Base-by-base conservation (phyloP, 140 eudicot species). In the Ambrosia hybrid region DNA sequence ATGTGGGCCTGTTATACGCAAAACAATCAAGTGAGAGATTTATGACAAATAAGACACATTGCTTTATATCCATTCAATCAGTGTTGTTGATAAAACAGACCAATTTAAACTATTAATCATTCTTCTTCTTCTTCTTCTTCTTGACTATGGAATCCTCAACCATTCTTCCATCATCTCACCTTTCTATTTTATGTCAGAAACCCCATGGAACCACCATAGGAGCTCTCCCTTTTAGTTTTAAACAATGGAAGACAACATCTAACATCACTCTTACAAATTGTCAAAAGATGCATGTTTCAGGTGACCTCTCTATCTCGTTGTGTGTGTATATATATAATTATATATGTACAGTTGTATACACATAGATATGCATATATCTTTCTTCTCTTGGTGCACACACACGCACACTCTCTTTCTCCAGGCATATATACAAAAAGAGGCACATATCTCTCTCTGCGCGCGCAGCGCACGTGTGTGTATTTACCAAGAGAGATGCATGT, bases 221-320 rank as follows among this genome's bases (percentile, higher is more conserved):
- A 73, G 56, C 78, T 81, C 71, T 51, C 70, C 86, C 86, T 45
- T 77, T 74, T n/a, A 84, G 43, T 51, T 79, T 76, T 26, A 84
- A 72, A 67, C 91, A 77, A 70, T 65, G 83, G 82, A 82, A 74
- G 62, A 79, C 49, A 14, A 75, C 80, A 79, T 46, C 82, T 77
- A 45, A 14, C 21, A 67, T 6, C 45, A 67, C 89, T 9, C 84
- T 58, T 57, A 4, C 83, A 68, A 80, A 83, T 49, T 93, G 98
- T 73, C 81, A 83, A 63, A 93, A 93, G 89, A 93, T 93, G 98
- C 85, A 73, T 70, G 98, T 93, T 56, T 92, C 98, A 59, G 98
- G 95, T 49, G 12, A 49, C 4, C 55, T 8, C 48, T 8, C 48
- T 43, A 8, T 43, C 48, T 43, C 9, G 8, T 1, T 43, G 48